phyloP scores from a whole-genome alignment of 768 basidiomycete genomes.

The Termitomyces sp. region DNA sequence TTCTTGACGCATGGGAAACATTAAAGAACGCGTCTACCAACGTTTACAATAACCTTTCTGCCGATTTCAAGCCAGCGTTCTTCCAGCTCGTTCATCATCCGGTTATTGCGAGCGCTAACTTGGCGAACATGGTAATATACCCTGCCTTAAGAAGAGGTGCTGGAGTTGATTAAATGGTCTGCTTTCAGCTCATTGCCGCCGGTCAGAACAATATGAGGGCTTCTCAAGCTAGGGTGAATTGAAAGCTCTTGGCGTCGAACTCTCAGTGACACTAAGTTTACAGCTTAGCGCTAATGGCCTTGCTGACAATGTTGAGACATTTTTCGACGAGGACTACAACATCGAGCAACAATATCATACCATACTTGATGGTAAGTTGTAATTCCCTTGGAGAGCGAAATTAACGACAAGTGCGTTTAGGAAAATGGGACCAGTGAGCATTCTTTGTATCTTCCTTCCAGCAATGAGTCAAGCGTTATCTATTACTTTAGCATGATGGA shows the following conservation, averaged over 20 bases:
- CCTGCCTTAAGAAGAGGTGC: not conserved
- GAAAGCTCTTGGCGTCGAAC: not conserved
- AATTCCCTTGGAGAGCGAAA: not conserved
- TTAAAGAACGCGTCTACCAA: conserved; percentile 24
- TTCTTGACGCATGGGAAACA: conserved; percentile 44
- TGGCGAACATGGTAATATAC: conserved; percentile 43
- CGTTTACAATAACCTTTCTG: conserved; percentile 47
- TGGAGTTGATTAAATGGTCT: not conserved
- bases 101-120: conserved; percentile 50
- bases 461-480: not conserved
- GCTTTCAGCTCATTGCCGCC: conserved; percentile 40
- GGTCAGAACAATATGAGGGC: conserved; percentile 58
- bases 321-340: conserved; percentile 59
- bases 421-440: conserved; percentile 61
- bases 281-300: conserved; percentile 51
- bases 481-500: conserved; percentile 52
- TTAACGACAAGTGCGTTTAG: conserved; percentile 18
- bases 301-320: conserved; percentile 46
- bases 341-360: conserved; percentile 57
- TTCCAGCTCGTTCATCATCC: conserved; percentile 58
- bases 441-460: not conserved
- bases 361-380: conserved; percentile 42
- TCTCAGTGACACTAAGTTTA: not conserved
- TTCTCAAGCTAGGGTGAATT: conserved; percentile 49
- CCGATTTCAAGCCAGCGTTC: conserved; percentile 48